Percentiles rank a stretch among this genome's conserved stretches.
Conservation (phyloP, 2,329 filamentous ascomycete genomes). For the Botrytis aclada region DNA sequence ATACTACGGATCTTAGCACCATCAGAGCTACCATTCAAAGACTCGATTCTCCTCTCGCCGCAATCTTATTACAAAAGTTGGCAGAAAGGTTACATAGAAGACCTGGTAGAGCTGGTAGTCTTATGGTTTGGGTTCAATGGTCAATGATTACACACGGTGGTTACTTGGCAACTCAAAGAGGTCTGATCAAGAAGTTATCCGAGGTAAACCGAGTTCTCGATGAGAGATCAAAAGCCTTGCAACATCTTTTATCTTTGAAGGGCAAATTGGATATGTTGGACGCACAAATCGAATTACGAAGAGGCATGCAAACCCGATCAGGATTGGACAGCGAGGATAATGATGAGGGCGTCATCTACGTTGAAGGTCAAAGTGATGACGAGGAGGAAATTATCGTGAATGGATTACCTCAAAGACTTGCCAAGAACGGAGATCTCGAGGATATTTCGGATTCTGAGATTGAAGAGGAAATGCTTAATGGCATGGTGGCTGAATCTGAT, state of each 20-base stretch:
- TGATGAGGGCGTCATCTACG: slow-evolving; percentile 70
- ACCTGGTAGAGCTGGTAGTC: slow-evolving; percentile 81
- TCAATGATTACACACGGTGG: slow-evolving; percentile 89
- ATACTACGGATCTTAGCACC: slow-evolving; percentile 70
- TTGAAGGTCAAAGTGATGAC: slow-evolving; percentile 66
- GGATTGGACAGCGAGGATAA: slow-evolving; percentile 43
- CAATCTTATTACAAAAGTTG: slow-evolving; percentile 74
- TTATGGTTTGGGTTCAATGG: slow-evolving; percentile 97
- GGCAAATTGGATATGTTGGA: slow-evolving; percentile 94
- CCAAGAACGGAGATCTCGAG: slow-evolving; percentile 27
- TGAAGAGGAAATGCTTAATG: slow-evolving; percentile 41
- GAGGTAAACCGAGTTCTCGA: slow-evolving; percentile 83
- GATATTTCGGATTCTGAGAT: slow-evolving; percentile 33
- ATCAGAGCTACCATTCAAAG: slow-evolving; percentile 88
- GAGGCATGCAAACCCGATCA: slow-evolving; percentile 57
- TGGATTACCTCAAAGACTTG: slow-evolving; percentile 41
- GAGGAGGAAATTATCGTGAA: slow-evolving; percentile 46
- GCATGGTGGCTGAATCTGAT: slow-evolving; percentile 48
- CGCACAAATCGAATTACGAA: slow-evolving; percentile 79
- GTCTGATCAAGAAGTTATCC: slow-evolving; percentile 72
- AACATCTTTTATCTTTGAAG: slow-evolving; percentile 81
- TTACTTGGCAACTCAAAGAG: slow-evolving; percentile 81
- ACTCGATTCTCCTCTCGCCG: slow-evolving; percentile 80
- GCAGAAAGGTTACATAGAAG: slow-evolving; percentile 82
- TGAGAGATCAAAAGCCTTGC: slow-evolving; percentile 77